Conservation (phyloP, 192 early-diverging fungal species). For the Entomortierella lignicola region DNA sequence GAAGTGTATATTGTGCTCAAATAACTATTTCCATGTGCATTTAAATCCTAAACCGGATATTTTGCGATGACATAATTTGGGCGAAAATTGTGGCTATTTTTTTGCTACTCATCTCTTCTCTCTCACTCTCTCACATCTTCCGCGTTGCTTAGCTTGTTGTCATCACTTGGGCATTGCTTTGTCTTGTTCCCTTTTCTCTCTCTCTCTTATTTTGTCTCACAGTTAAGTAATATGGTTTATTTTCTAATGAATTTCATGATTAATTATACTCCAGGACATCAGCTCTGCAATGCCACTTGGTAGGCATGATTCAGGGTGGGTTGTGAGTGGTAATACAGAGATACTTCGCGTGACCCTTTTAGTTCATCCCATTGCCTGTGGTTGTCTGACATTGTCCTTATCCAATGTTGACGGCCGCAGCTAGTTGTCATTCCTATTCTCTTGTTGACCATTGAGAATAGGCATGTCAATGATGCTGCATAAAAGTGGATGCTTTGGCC, state of each 20-base stretch:
- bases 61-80: no score
- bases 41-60: no score
- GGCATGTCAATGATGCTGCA: slow-evolving; percentile 19
- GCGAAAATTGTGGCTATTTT: no score
- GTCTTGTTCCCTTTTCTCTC: no score
- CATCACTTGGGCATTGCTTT: no score
- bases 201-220: no score
- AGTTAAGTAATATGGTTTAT: no score
- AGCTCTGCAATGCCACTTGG: slow-evolving; percentile 13
- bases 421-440: slow-evolving; percentile 4
- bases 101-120: no score
- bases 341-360: slow-evolving; percentile 6
- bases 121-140: no score
- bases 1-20: no score
- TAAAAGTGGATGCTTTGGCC: slow-evolving; percentile 18
- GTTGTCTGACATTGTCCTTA: background rate
- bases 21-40: no score
- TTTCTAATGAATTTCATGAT: slow-evolving; percentile 1
- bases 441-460: slow-evolving; percentile 16
- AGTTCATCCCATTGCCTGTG: slow-evolving; percentile 18
- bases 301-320: background rate
- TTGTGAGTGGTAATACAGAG: slow-evolving; percentile 10
- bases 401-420: background rate
- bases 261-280: slow-evolving; percentile 7
- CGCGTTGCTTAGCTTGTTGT: no score